Conservation (phyloP, 768 basidiomycete genomes). For the Mycena haematopus region DNA sequence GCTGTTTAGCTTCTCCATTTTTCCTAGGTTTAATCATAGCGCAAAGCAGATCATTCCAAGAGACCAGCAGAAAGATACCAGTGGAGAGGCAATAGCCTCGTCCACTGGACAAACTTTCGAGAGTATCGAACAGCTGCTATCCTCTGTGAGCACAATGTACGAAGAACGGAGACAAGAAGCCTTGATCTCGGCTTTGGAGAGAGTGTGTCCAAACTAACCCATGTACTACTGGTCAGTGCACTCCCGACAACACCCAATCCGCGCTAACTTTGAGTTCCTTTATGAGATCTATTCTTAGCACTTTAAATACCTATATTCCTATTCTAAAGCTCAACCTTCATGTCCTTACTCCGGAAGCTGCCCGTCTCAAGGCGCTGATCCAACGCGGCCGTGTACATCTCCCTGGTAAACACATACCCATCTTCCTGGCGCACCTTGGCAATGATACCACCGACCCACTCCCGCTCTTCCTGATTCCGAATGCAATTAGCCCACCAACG, state of each 20-base stretch:
- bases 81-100: slow-evolving; percentile 15
- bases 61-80: slow-evolving; percentile 26
- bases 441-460: slow-evolving; percentile 60
- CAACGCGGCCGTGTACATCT: slow-evolving; percentile 60
- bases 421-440: slow-evolving; percentile 51
- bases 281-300: slow-evolving; percentile 27
- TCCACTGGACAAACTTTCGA: slow-evolving; percentile 50
- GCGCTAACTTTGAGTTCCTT: neutral
- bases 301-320: slow-evolving; percentile 7
- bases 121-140: slow-evolving; percentile 64
- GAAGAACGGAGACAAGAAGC: slow-evolving; percentile 50
- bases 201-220: slow-evolving; percentile 23
- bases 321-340: slow-evolving; percentile 20
- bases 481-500: slow-evolving; percentile 81
- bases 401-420: slow-evolving; percentile 59
- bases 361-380: slow-evolving; percentile 46
- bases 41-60: slow-evolving; percentile 14
- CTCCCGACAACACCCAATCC: neutral
- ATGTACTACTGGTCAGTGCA: slow-evolving; percentile 16
- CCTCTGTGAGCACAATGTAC: slow-evolving; percentile 61
- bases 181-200: slow-evolving; percentile 56
- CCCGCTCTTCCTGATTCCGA: slow-evolving; percentile 63
- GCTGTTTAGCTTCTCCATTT: slow-evolving; percentile 19
- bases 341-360: slow-evolving; percentile 35
- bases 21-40: neutral